Conservation (phyloP, 1,284 basidiomycete species). For the Porogramme epimiltina region DNA sequence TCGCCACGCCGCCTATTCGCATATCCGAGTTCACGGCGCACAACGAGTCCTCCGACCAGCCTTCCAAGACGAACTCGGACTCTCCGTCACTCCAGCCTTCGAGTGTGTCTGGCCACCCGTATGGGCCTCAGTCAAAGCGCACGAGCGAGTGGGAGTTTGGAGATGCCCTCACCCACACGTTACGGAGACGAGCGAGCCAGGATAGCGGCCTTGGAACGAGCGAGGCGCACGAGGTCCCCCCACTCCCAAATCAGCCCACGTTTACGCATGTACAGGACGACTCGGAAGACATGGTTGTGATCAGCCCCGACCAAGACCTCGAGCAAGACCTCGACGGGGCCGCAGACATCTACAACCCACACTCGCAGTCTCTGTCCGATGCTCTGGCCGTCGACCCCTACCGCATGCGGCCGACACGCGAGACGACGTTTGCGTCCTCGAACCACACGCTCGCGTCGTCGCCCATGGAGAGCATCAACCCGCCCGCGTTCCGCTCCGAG, state of each 20-base stretch:
- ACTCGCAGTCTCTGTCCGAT: neutral
- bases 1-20: constrained; percentile 20
- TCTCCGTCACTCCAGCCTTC: neutral
- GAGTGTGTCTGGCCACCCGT: constrained; percentile 26
- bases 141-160: constrained; percentile 35
- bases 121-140: constrained; percentile 25
- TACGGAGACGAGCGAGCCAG: constrained; percentile 33
- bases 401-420: constrained; percentile 6
- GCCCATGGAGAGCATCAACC: constrained; percentile 27
- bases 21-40: constrained; percentile 4
- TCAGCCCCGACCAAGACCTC: constrained; percentile 11
- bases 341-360: constrained; percentile 4
- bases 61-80: neutral
- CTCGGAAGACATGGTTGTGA: constrained; percentile 11
- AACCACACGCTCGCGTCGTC: constrained; percentile 32
- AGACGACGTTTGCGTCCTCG: constrained; percentile 20
- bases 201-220: constrained; percentile 53
- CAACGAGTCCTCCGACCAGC: neutral
- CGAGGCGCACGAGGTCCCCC: constrained; percentile 35
- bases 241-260: constrained; percentile 9
- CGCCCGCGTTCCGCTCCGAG: constrained; percentile 27
- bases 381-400: neutral
- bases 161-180: constrained; percentile 33
- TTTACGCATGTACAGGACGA: constrained; percentile 12
- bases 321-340: constrained; percentile 6